phyloP scores from a whole-genome alignment of 176 grass and related monocot species.

The Zoysia pacifica region DNA sequence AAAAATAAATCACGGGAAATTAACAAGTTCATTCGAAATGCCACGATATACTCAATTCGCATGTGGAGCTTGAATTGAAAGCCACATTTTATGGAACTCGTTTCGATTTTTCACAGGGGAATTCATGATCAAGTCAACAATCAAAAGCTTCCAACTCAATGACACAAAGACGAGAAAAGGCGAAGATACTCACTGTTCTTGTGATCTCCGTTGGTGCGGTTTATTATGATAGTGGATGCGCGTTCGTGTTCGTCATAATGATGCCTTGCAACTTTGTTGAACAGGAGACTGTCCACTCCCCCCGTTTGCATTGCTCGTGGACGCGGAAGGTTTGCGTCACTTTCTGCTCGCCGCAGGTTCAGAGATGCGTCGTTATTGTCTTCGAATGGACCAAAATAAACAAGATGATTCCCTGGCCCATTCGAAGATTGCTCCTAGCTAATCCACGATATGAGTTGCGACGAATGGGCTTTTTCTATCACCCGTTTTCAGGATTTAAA shows the following conservation, averaged over 20 bases:
- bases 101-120: not conserved
- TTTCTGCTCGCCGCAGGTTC: not conserved
- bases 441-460: not conserved
- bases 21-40: no score
- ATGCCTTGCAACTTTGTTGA: no score
- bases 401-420: constrained; percentile 1
- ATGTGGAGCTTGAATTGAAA: not conserved
- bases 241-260: no score
- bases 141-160: constrained; percentile 18
- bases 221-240: no score
- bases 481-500: not conserved
- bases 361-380: constrained; percentile 11
- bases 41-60: no score
- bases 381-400: constrained; percentile 7
- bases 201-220: not conserved
- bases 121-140: not conserved
- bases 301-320: no score
- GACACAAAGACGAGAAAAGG: not conserved
- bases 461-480: constrained; percentile 1
- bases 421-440: constrained; percentile 4
- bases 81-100: not conserved
- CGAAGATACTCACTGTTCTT: not conserved
- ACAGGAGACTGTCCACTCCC: no score
- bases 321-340: not conserved
- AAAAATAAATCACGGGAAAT: no score